Base-by-base conservation (phyloP, 257 asterid species). In the Scutellaria galericulata region DNA sequence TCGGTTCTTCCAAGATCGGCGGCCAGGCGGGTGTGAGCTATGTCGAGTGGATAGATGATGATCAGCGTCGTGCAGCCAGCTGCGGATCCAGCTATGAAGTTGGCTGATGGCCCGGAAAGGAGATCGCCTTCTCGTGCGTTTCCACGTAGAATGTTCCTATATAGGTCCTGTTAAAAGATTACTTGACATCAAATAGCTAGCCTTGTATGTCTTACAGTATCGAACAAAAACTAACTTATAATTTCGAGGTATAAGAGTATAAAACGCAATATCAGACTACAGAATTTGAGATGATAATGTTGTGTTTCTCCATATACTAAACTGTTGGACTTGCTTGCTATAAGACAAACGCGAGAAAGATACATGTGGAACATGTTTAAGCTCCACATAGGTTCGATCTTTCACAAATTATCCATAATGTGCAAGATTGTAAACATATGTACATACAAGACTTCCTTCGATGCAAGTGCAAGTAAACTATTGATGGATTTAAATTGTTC, bases 21-120 rank as follows among this genome's bases (percentile, higher is more conserved):
- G 7, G 99, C 99, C 0, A 94, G 93, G 74, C 99, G 95, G 0
- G 99, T 94, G 75, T 94, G 99, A 0, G 99, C 90, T 60, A 94
- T 94, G 65, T 94, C 99, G 9, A 94, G 99, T 5, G 99, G 99
- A 66, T 94, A 94, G 82, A 94, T 86, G 59, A 94, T 86, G 79
- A 94, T 72, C 47, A 94, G 83, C 0, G 99, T 80, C 2, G 98
- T 89, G 84, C 99, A 94, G 45, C 99, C 99, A 5, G 99, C 97
- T 40, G 88, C 86, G 4, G 99, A 83, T 51, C 99, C 98, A 5
- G 98, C 97, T 2, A 91, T 20, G 83, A 94, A 77, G 52, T 77
- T 94, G 63, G 95, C 88, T 0, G 88, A 56, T 15, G 99, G 87
- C 3, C 97, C 99, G 4, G 93, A 82, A 45, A 94, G 75, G 64